These are phyloP conservation scores for Gyrodon lividus DNA, from an alignment of 768 basidiomycete genomes.

Conservation along the genomic window DNA sequence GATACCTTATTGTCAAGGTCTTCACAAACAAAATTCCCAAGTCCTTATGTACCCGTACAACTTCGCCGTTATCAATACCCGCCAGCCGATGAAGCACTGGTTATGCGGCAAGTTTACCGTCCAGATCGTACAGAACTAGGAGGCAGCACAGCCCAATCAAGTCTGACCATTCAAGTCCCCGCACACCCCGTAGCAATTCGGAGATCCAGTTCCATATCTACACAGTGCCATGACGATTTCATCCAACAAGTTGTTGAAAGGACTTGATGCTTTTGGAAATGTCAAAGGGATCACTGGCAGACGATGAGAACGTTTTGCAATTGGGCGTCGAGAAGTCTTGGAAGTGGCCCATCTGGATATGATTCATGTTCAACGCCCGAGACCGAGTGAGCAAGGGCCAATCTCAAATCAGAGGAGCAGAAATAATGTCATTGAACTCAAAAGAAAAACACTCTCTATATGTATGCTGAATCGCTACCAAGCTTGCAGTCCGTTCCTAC, in stretches of 20 bases:
- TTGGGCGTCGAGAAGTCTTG: not conserved
- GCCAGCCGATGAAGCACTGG: not conserved
- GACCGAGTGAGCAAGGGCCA: too few species aligned
- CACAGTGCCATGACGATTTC: too few species aligned
- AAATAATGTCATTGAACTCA: too few species aligned
- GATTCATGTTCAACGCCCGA: too few species aligned
- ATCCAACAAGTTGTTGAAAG: not conserved
- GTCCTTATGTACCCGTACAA: not conserved
- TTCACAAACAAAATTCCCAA: not conserved
- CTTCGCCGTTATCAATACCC: not conserved
- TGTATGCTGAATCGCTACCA: not conserved
- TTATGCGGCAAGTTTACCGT: too few species aligned
- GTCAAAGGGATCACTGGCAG: not conserved
- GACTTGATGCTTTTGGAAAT: not conserved
- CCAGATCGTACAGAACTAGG: too few species aligned
- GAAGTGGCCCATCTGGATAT: too few species aligned
- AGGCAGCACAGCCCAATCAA: slow-evolving; percentile 21
- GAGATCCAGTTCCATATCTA: too few species aligned
- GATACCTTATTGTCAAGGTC: not conserved
- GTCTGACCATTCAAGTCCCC: too few species aligned
- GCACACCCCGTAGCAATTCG: slow-evolving; percentile 15
- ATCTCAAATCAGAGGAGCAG: too few species aligned
- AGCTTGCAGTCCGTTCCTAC: not conserved
- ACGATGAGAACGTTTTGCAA: not conserved
- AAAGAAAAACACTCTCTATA: not conserved